Conservation (phyloP, 2,329 filamentous ascomycete species). For the Venturia carpophila region DNA sequence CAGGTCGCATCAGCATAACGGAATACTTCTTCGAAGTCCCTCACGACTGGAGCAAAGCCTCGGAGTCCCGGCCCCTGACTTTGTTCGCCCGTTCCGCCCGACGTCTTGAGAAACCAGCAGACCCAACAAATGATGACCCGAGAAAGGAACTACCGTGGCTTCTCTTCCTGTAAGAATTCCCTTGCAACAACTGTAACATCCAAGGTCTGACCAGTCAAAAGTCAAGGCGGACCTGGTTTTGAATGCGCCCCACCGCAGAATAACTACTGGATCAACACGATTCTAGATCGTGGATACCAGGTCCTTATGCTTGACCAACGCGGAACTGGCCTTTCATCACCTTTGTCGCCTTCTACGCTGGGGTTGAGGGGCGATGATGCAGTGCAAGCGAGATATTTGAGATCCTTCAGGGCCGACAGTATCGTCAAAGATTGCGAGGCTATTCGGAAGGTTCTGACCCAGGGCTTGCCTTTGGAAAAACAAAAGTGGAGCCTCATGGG, state of each 20-base stretch:
- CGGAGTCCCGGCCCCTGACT: constrained; percentile 50
- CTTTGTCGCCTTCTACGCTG: constrained; percentile 67
- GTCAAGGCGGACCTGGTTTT: constrained; percentile 75
- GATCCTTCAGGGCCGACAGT: constrained; percentile 78
- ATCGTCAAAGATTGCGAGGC: constrained; percentile 88
- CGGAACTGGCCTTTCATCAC: constrained; percentile 77
- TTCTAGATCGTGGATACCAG: constrained; percentile 76
- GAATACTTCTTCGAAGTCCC: constrained; percentile 86
- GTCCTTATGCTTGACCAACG: constrained; percentile 81
- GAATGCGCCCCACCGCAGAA: constrained; percentile 69
- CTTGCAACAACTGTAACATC: background rate
- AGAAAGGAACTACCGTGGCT: constrained; percentile 50
- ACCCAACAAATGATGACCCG: constrained; percentile 36
- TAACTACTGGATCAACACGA: constrained; percentile 58
- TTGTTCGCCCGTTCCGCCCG: constrained; percentile 71
- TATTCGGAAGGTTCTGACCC: constrained; percentile 66
- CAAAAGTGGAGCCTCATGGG: constrained; percentile 80
- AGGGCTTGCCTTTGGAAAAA: constrained; percentile 58
- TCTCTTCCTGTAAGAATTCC: constrained; percentile 52
- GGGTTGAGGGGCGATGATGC: constrained; percentile 53
- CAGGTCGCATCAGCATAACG: constrained; percentile 66
- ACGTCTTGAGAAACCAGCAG: constrained; percentile 40
- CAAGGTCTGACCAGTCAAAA: background rate
- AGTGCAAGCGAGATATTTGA: constrained; percentile 72
- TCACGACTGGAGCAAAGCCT: constrained; percentile 61